Evolutionary conservation across 139 green algal species (phyloP), one percentile per base, ranked within the genome.

Genomic region (Chlorella sp.): DNA sequence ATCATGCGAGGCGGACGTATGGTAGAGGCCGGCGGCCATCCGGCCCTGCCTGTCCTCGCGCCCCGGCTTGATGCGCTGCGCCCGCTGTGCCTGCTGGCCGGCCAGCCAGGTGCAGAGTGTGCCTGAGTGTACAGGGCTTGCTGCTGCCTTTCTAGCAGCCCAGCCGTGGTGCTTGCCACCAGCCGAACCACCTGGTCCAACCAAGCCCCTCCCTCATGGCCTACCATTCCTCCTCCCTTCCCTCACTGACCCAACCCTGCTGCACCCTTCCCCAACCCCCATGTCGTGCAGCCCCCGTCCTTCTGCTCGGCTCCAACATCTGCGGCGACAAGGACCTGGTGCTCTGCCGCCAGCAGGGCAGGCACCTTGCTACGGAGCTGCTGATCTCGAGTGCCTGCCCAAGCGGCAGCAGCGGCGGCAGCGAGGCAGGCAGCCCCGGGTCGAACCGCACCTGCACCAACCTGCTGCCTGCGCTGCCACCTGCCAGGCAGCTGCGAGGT

Each of bases 341-440:
- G 38, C 56, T 86, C 65, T 86, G 65, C 81, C 81, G 81, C 36
- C 81, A 86, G 72, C 63, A 69, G 67, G 65, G 81, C 26, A 39
- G 67, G 21, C 67, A 86, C 81, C 67, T 86, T 16, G 55, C 62
- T 1, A 38, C 34, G 0, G 67, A 80, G 15, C 0, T 81, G 21
- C 63, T 28, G 16, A 30, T 25, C 38, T 36, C 34, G 16, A 36
- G 69, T 36, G n/a, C 18, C 68, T 41, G 68, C 68, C 68, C 32
- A 4, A 44, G 60, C 60, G 21, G 60, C 28, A 69, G 63, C 63
- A 69, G 63, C 28, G 18, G 63, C 25, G 38, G 63, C 63, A 69
- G 63, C 3, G 25, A 23, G 21, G 68, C 69, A 75, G 20, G 69
- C 38, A n/a, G 36, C 36, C 5, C 21, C 30, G 69, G 4, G 16